Percentiles rank a stretch among this genome's conserved stretches.
phyloP scores from a whole-genome alignment of 371 early-diverging fungal species.

The Circinella umbellata region DNA sequence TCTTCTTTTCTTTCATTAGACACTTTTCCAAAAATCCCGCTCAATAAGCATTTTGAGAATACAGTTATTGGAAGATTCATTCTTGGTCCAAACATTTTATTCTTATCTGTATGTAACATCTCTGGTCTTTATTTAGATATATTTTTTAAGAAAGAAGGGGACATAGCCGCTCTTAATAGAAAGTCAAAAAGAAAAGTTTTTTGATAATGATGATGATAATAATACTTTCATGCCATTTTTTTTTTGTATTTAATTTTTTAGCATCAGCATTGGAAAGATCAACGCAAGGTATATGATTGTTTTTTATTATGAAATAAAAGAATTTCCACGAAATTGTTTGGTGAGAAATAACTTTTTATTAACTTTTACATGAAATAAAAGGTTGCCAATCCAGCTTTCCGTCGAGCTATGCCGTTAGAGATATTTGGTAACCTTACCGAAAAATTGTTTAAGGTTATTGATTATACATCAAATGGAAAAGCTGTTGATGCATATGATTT shows the following conservation, averaged over 20 bases:
- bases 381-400: constrained; percentile 48
- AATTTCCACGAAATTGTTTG: not conserved
- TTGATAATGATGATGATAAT: too few species aligned
- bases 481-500: constrained; percentile 21
- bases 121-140: too few species aligned
- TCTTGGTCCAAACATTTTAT: constrained; percentile 27
- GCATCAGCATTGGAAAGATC: constrained; percentile 28
- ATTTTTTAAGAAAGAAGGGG: too few species aligned
- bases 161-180: too few species aligned
- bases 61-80: constrained; percentile 23
- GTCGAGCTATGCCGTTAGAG: constrained; percentile 39
- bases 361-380: not conserved
- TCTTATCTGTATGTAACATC: constrained; percentile 15
- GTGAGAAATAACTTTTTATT: not conserved
- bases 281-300: constrained; percentile 25
- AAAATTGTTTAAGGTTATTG: constrained; percentile 22
- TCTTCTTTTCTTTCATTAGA: constrained; percentile 11
- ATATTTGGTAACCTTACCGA: constrained; percentile 33
- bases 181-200: too few species aligned
- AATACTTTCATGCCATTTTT: too few species aligned
- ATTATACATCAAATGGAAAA: not conserved
- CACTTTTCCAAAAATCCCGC: constrained; percentile 26
- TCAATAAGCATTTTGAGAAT: not conserved
- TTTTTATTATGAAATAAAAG: too few species aligned
- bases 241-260: too few species aligned